Percentiles rank a stretch among this genome's conserved stretches.
Evolutionary conservation across 2,329 filamentous ascomycete species (phyloP).

Genomic region (Calcarisporium arbuscula): DNA sequence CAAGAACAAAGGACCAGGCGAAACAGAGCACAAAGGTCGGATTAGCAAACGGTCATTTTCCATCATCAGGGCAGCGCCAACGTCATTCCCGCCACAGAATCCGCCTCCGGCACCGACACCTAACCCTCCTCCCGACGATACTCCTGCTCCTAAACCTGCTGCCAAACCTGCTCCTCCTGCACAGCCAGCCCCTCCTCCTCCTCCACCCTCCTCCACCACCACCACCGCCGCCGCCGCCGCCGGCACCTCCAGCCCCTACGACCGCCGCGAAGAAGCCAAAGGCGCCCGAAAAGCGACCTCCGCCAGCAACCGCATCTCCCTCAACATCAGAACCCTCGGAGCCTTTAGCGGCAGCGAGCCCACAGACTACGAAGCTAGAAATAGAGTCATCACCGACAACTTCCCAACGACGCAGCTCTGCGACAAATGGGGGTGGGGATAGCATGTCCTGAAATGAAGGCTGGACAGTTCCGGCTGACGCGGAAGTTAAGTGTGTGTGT

Average conservation of each 20-base stretch:
- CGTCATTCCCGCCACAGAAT: slow-evolving; percentile 19
- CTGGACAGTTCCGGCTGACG: slow-evolving; percentile 3
- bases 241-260: neutral
- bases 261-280: no score
- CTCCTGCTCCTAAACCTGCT: no score
- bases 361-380: neutral
- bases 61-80: slow-evolving; percentile 23
- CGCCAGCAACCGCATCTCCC: neutral
- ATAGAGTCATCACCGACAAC: no score
- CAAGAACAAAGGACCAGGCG: neutral
- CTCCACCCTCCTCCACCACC: slow-evolving; percentile 9
- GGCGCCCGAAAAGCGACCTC: no score
- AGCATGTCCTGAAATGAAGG: slow-evolving; percentile 8
- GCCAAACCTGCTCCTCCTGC: no score
- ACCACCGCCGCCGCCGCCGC: neutral
- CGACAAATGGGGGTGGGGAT: slow-evolving; percentile 5
- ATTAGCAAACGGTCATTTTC: slow-evolving; percentile 19
- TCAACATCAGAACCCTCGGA: neutral
- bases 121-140: slow-evolving; percentile 1
- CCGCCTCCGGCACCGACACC: slow-evolving; percentile 1
- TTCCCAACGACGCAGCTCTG: no score
- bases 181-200: no score
- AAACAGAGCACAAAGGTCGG: neutral
- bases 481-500: slow-evolving; percentile 31
- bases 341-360: no score